phyloP scores from a whole-genome alignment of 441 rosid genomes.

The Euphorbia celastroides region DNA sequence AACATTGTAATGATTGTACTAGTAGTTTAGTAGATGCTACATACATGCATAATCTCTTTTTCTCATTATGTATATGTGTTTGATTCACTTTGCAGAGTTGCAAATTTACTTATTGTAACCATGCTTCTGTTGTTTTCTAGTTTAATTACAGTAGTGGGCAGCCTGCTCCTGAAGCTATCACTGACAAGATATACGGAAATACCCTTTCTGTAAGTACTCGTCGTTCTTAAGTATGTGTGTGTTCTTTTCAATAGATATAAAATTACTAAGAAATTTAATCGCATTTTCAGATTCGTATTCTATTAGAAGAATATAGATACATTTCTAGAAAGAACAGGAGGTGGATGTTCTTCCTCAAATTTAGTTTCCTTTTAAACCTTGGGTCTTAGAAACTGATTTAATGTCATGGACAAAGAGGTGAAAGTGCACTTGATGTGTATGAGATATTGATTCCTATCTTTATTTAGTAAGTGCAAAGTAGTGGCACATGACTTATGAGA shows the following conservation, averaged over 20 bases:
- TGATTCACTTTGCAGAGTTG: not conserved
- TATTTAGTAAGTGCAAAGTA: not conserved
- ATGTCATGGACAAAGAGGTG: not conserved
- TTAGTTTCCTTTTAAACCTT: not conserved
- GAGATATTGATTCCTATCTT: not conserved
- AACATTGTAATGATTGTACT: no score
- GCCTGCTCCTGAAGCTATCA: constrained; percentile 90
- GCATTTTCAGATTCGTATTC: no score
- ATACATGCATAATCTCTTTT: not conserved
- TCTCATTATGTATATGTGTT: constrained; percentile 1
- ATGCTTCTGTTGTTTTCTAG: constrained; percentile 30
- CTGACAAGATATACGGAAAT: constrained; percentile 94
- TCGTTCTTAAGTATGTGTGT: constrained; percentile 4
- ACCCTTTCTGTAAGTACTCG: constrained; percentile 64
- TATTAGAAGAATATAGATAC: no score
- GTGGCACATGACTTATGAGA: not conserved
- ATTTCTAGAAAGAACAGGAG: not conserved
- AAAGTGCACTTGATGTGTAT: constrained; percentile 1
- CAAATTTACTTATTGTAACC: constrained; percentile 5
- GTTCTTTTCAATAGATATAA: not conserved
- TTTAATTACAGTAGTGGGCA: constrained; percentile 95
- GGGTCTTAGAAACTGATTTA: no score
- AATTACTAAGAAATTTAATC: not conserved
- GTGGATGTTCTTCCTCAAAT: not conserved
- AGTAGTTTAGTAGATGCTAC: not conserved